A percentile compares a stretch with the other conserved stretches of the same genome.
Conservation (phyloP, 805 yeast species). For the Saturnispora kantuleensis region DNA sequence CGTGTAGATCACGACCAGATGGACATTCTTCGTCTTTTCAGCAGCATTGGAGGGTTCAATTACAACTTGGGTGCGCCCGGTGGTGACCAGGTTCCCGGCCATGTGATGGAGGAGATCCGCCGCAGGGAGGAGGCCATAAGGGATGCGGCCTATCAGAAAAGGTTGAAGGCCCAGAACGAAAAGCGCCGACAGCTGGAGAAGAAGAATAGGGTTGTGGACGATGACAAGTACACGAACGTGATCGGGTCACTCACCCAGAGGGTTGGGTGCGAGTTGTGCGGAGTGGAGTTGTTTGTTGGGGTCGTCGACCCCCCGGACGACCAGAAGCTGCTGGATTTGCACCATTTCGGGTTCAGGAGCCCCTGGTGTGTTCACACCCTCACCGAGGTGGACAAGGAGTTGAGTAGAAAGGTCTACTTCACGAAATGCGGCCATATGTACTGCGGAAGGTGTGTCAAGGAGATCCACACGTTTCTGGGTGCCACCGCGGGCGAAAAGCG, state of each 20-base stretch:
- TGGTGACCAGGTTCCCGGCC: slow-evolving; percentile 19
- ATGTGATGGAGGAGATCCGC: slow-evolving; percentile 23
- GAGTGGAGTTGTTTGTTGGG: slow-evolving; percentile 63
- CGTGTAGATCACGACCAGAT: no score
- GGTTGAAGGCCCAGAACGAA: slow-evolving; percentile 9
- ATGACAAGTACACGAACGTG: slow-evolving; percentile 18
- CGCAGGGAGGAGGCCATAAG: slow-evolving; percentile 23
- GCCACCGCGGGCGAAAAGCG: slow-evolving; percentile 10
- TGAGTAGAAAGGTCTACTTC: slow-evolving; percentile 57
- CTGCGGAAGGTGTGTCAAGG: slow-evolving; percentile 76
- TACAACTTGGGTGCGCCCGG: no score
- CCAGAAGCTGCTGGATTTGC: slow-evolving; percentile 19
- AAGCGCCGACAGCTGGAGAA: slow-evolving; percentile 15
- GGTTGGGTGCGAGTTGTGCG: slow-evolving; percentile 56
- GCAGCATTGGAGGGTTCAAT: no score
- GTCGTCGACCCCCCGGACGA: slow-evolving; percentile 36
- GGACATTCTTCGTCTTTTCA: no score
- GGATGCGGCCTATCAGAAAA: slow-evolving; percentile 16
- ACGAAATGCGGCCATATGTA: slow-evolving; percentile 75
- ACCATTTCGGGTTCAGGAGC: slow-evolving; percentile 30
- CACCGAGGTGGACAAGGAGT: slow-evolving; percentile 45
- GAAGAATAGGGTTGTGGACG: slow-evolving; percentile 10
- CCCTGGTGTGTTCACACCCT: slow-evolving; percentile 56
- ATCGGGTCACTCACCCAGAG: slow-evolving; percentile 24
- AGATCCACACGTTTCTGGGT: slow-evolving; percentile 33